phyloP scores from a whole-genome alignment of 1,284 basidiomycete genomes.

The Termitomyces sp. region DNA sequence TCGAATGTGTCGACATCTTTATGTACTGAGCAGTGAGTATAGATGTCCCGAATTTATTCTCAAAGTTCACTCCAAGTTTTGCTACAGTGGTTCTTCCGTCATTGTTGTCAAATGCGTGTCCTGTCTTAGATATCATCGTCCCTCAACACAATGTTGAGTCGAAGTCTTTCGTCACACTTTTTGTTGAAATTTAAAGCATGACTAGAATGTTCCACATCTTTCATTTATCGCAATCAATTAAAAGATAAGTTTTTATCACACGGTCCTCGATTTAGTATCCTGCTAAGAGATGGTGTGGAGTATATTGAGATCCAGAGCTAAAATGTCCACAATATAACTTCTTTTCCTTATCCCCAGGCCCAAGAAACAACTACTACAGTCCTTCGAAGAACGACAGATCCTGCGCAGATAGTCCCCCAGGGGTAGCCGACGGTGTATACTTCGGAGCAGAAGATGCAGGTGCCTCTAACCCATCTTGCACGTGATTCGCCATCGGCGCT shows the following conservation, averaged over 20 bases:
- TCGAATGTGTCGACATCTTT: too few relatives aligned
- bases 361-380: constrained; percentile 10
- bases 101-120: not conserved
- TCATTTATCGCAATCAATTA: too few relatives aligned
- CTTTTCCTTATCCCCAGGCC: not conserved
- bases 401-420: constrained; percentile 23
- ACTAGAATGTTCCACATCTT: too few relatives aligned
- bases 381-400: constrained; percentile 28
- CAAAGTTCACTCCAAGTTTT: not conserved
- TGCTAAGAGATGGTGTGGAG: not conserved
- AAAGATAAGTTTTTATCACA: not conserved
- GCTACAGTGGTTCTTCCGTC: not conserved
- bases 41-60: too few relatives aligned
- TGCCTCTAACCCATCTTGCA: constrained; percentile 2
- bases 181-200: too few relatives aligned
- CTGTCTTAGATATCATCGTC: not conserved
- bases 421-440: constrained; percentile 4
- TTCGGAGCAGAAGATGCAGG: not conserved
- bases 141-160: not conserved
- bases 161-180: too few relatives aligned
- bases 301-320: constrained; percentile 5
- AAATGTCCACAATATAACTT: constrained; percentile 16
- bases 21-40: too few relatives aligned
- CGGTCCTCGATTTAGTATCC: not conserved
- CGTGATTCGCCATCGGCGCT: not conserved